phyloP scores from a whole-genome alignment of 805 yeast genomes.

The Diddensiella transvaalensis region DNA sequence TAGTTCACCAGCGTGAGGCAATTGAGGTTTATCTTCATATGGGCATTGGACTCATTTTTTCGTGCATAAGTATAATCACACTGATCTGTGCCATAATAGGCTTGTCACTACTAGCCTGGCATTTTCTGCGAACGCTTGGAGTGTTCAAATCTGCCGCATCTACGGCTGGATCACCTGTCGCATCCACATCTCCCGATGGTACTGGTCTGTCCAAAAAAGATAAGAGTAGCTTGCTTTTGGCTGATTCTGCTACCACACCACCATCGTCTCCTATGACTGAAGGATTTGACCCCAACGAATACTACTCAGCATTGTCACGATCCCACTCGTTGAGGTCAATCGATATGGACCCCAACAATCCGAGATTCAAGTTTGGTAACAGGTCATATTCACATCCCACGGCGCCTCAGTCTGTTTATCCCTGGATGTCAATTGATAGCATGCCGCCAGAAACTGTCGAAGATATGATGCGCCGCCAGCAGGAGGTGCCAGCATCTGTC shows the following conservation, averaged over 20 bases:
- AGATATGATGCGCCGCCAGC: neutral
- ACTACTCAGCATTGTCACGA: neutral
- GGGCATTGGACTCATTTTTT: conserved; percentile 15
- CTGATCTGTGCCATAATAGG: conserved; percentile 12
- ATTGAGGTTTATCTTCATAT: conserved; percentile 18
- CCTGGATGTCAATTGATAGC: neutral
- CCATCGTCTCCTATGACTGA: conserved; percentile 1
- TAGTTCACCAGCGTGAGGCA: conserved; percentile 18
- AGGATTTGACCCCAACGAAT: neutral
- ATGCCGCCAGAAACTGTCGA: neutral
- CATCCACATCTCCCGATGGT: too few species aligned
- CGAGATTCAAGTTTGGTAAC: neutral
- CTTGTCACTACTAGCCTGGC: conserved; percentile 8
- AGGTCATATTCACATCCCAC: conserved; percentile 4
- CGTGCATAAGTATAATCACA: conserved; percentile 10
- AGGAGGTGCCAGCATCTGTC: neutral
- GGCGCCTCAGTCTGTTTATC: conserved; percentile 1
- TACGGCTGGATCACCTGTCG: too few species aligned
- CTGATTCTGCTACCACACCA: neutral
- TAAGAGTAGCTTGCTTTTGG: neutral
- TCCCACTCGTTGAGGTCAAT: neutral
- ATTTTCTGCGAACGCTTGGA: neutral
- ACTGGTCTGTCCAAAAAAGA: neutral
- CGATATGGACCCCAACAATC: neutral
- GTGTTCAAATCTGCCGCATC: neutral